These are phyloP conservation scores for Thermothielavioides terrestris DNA, from an alignment of 495 filamentous ascomycete genomes.

Conservation along the genomic window DNA sequence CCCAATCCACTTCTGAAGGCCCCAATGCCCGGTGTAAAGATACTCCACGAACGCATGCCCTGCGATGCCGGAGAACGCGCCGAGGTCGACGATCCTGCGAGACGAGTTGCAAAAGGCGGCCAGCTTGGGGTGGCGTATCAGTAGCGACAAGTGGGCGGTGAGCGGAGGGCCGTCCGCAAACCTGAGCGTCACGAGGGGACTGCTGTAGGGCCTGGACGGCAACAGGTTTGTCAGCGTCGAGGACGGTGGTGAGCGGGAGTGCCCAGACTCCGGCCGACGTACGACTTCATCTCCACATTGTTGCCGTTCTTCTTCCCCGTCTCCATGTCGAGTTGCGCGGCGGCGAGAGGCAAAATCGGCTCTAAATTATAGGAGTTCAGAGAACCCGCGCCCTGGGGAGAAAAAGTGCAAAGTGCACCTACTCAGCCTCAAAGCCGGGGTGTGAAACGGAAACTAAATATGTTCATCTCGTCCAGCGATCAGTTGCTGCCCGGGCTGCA, in stretches of 20 bases:
- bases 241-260: neutral
- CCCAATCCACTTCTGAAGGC: neutral
- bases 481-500: neutral
- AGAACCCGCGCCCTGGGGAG: neutral
- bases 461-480: neutral
- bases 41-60: conserved; percentile 26
- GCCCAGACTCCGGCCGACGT: neutral
- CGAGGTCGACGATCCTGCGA: conserved; percentile 2
- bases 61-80: conserved; percentile 6
- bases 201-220: conserved; percentile 23
- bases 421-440: no score
- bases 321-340: neutral
- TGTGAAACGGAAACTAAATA: neutral
- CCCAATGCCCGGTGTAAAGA: conserved; percentile 14
- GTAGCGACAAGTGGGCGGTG: conserved; percentile 10
- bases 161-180: conserved; percentile 12
- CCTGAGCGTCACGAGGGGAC: conserved; percentile 7
- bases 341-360: neutral
- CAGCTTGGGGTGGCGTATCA: conserved; percentile 10
- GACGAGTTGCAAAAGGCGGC: neutral
- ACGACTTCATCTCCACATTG: no score
- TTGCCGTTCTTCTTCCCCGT: no score
- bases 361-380: neutral
- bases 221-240: neutral
- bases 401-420: no score